Conservation (phyloP, 2,329 filamentous ascomycete genomes). For the Sporothrix curviconia region DNA sequence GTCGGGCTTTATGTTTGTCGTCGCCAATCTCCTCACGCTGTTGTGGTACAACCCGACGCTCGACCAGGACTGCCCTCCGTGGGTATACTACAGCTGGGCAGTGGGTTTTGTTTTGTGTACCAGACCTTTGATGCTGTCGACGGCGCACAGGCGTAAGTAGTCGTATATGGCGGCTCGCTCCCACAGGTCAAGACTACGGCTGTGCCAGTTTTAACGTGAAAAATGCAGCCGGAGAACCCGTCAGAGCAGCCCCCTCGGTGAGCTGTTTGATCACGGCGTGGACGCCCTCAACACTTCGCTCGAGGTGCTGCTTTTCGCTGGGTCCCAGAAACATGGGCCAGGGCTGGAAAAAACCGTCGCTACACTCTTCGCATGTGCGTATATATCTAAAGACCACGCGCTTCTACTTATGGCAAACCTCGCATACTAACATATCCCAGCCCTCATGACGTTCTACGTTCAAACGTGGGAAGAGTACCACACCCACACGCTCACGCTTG, state of each 20-base stretch:
- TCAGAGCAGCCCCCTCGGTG: constrained; percentile 88
- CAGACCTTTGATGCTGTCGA: constrained; percentile 98
- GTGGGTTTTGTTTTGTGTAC: constrained; percentile 85
- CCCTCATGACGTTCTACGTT: constrained; percentile 91
- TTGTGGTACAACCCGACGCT: constrained; percentile 94
- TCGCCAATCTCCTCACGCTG: constrained; percentile 82
- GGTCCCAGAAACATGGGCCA: constrained; percentile 89
- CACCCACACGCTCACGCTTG: constrained; percentile 89
- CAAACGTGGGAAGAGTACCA: constrained; percentile 99
- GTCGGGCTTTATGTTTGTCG: constrained; percentile 81
- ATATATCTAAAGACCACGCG: constrained; percentile 5
- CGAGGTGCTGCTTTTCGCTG: constrained; percentile 86
- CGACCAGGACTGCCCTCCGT: constrained; percentile 85
- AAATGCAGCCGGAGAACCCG: constrained; percentile 67
- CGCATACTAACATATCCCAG: constrained; percentile 34
- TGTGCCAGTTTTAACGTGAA: background rate
- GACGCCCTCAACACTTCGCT: constrained; percentile 95
- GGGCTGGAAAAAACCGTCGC: constrained; percentile 82
- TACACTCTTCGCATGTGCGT: constrained; percentile 72
- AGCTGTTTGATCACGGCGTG: constrained; percentile 95
- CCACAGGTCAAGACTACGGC: too few relatives aligned
- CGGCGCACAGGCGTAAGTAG: constrained; percentile 77
- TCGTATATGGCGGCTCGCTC: background rate
- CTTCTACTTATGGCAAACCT: background rate
- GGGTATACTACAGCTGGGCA: constrained; percentile 94